A percentile compares a stretch with the other conserved stretches of the same genome.
These are phyloP conservation scores for Rhodomyrtus tomentosa DNA, from an alignment of 345 rosid genomes.

Conservation along the genomic window DNA sequence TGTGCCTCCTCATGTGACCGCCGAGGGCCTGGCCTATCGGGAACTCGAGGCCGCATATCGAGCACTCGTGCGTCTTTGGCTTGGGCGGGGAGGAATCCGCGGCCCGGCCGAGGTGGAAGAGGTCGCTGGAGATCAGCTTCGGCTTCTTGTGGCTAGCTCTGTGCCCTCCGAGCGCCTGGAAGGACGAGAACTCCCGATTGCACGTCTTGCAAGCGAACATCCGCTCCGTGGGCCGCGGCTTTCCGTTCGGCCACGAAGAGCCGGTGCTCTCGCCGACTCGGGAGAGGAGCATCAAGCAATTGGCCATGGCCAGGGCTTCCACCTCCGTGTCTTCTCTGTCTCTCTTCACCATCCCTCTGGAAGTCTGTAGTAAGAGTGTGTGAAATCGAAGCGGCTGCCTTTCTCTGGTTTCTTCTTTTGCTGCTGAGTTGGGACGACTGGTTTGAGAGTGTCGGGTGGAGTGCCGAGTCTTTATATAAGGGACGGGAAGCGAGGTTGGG, in stretches of 20 bases:
- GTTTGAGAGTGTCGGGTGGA: background rate
- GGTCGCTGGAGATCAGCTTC: slow-evolving; percentile 13
- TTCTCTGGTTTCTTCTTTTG: background rate
- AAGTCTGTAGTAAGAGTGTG: background rate
- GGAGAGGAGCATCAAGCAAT: slow-evolving; percentile 58
- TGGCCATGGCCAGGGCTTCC: slow-evolving; percentile 31
- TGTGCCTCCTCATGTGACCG: slow-evolving; percentile 93
- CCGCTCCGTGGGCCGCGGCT: slow-evolving; percentile 7
- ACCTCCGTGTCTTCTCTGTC: slow-evolving; percentile 15
- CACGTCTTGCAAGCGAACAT: slow-evolving; percentile 83
- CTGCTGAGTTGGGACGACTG: background rate
- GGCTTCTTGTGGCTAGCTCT: slow-evolving; percentile 82
- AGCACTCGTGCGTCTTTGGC: slow-evolving; percentile 67
- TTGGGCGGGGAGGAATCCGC: slow-evolving; percentile 21
- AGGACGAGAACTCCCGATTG: slow-evolving; percentile 55
- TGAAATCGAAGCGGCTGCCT: background rate
- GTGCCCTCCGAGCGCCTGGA: slow-evolving; percentile 92
- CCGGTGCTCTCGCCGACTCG: slow-evolving; percentile 25
- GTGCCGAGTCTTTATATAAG: background rate
- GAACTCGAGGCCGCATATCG: slow-evolving; percentile 79
- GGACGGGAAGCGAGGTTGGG: background rate
- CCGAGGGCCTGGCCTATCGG: slow-evolving; percentile 85
- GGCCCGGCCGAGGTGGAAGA: background rate
- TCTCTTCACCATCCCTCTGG: slow-evolving; percentile 33
- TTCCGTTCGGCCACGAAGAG: background rate